Percentiles rank a stretch among this genome's conserved stretches.
These are phyloP conservation scores for Pinus taeda DNA, from an alignment of 75 land plant genomes.

Conservation along the genomic window DNA sequence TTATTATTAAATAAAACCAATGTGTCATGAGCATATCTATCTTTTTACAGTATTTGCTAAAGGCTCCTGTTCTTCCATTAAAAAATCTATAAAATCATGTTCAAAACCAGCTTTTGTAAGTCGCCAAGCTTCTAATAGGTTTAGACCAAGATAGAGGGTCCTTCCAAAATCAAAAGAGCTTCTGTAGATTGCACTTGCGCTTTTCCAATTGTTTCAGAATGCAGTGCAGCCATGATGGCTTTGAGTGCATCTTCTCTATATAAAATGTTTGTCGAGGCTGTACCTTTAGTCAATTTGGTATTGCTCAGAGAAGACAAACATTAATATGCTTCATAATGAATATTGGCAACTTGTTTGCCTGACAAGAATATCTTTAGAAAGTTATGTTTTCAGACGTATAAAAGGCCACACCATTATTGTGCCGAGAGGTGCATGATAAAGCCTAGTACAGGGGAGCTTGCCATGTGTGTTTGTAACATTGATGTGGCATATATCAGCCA, in stretches of 20 bases:
- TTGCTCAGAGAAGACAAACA: neutral
- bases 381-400: neutral
- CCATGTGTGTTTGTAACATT: slow-evolving; percentile 43
- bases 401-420: neutral
- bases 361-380: neutral
- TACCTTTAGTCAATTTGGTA: slow-evolving; percentile 21
- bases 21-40: slow-evolving; percentile 5
- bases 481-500: slow-evolving; percentile 29
- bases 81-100: neutral
- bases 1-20: neutral
- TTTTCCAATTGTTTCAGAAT: slow-evolving; percentile 12
- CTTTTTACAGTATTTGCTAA: slow-evolving; percentile 1
- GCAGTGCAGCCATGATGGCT: slow-evolving; percentile 22
- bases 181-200: slow-evolving; percentile 29
- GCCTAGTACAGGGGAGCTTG: neutral
- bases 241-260: slow-evolving; percentile 32
- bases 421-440: neutral
- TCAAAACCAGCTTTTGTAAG: slow-evolving; percentile 36
- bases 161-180: slow-evolving; percentile 37
- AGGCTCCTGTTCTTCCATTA: slow-evolving; percentile 11
- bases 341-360: neutral
- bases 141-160: slow-evolving; percentile 31
- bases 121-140: slow-evolving; percentile 31
- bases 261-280: slow-evolving; percentile 21
- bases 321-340: neutral